Base-by-base conservation (phyloP, 768 basidiomycete species). In the Pleurotus platypus region DNA sequence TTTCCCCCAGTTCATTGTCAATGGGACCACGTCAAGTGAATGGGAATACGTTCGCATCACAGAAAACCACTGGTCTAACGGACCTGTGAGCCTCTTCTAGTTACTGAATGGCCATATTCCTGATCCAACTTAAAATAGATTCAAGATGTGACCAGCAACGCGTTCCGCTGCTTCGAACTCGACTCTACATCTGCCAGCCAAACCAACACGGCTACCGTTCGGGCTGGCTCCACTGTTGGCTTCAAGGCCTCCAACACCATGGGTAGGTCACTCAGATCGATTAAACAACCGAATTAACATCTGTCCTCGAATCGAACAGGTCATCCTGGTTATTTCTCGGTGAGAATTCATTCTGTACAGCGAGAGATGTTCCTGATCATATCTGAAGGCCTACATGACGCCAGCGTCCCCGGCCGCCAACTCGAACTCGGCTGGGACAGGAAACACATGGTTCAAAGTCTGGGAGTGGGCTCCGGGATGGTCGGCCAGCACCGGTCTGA, bases 381-480 rank as follows among this genome's bases (percentile, higher is more conserved):
- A 68, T 46, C 68, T 70, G 58, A 72, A 70, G 16, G 72, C 70
- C 3, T 72, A 72, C 49, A 60, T 73, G 69, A 68, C 62, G 7
- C 51, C 67, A 7, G 72, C 72, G 3, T 61, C 56, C 35, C 71
- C 71, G 22, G 67, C 69, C 15, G 69, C 70, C 46, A 72, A 73
- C 57, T 73, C 70, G 42, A 67, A 67, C 56, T 64, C 57, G 27
- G 78, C 76, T n/a, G 78, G 75, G 6, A 67, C 71, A 6, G 73
- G 72, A n/a, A 70, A 67, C 57, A 76, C 72, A 13, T 78, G 75
- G 68, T 77, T 76, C 68, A 76, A 78, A 68, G 70, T 77, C 48
- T 76, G 73, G 70, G 70, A 78, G 61, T 71, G 70, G 67, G 57
- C 69, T 8, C 72, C 72, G n/a, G 59, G 58, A 15, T 72, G 60